Percentiles rank a stretch among this genome's conserved stretches.
Evolutionary conservation across 345 rosid genomes (phyloP).

Genomic region (Syzygium aromaticum): DNA sequence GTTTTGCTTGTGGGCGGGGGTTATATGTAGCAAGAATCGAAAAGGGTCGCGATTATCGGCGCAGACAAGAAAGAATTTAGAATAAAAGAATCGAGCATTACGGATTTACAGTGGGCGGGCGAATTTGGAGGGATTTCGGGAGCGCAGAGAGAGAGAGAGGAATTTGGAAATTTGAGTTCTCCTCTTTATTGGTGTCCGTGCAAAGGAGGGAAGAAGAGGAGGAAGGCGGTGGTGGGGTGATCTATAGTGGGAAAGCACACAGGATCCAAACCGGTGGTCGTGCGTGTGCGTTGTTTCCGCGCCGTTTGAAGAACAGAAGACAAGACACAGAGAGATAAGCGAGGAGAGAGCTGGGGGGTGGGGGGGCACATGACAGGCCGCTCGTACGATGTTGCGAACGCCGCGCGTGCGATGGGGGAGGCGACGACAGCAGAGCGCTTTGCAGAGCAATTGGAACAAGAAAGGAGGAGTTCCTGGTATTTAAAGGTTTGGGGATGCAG

Average conservation of each 20-base stretch:
- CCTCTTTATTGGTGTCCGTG: background rate
- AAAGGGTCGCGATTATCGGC: background rate
- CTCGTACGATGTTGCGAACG: background rate
- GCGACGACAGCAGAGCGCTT: background rate
- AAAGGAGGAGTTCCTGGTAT: background rate
- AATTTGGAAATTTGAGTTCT: background rate
- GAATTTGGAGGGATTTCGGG: slow-evolving; percentile 2
- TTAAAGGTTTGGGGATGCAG: background rate
- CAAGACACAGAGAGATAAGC: background rate
- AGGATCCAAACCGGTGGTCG: background rate
- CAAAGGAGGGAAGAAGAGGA: background rate
- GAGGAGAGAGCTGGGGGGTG: background rate
- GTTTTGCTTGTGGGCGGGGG: background rate
- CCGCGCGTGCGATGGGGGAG: background rate
- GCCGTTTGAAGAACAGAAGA: background rate
- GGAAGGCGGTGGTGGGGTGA: background rate
- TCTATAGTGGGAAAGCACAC: background rate
- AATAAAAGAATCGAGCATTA: background rate
- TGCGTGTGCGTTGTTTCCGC: background rate
- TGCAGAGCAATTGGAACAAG: background rate
- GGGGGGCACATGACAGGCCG: background rate
- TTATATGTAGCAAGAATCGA: background rate
- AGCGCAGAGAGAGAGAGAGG: background rate
- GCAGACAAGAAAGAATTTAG: background rate
- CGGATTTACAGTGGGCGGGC: slow-evolving; percentile 1